Conservation (phyloP, 2,329 filamentous ascomycete species). For the Pseudopyrenochaeta lycopersici region DNA sequence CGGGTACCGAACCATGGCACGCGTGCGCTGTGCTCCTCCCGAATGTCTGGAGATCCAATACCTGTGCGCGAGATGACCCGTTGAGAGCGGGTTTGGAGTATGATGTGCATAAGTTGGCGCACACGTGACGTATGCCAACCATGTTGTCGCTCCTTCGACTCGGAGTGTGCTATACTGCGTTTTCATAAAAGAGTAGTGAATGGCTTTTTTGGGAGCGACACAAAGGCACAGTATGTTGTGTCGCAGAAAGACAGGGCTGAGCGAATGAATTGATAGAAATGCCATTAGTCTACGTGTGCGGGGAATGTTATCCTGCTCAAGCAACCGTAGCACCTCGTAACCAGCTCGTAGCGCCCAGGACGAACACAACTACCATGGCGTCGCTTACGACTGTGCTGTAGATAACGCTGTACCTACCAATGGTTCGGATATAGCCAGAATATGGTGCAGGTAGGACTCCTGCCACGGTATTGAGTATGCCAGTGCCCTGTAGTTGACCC, state of each 20-base stretch:
- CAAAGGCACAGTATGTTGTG: not conserved
- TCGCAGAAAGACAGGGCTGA: no score
- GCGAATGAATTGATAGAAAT: slow-evolving; percentile 1
- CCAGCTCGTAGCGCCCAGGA: slow-evolving; percentile 68
- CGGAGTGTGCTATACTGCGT: not conserved
- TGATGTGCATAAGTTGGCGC: not conserved
- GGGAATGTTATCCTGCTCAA: slow-evolving; percentile 19
- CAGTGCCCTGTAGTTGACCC: slow-evolving; percentile 64
- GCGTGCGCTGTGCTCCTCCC: not conserved
- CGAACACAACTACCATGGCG: slow-evolving; percentile 79
- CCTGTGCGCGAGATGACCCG: not conserved
- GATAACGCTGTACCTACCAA: slow-evolving; percentile 73
- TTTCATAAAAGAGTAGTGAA: not conserved
- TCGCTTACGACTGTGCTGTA: slow-evolving; percentile 76
- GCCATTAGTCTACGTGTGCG: slow-evolving; percentile 13
- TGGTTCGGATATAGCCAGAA: slow-evolving; percentile 68
- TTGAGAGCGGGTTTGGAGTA: not conserved
- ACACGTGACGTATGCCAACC: not conserved
- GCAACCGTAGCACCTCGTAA: slow-evolving; percentile 52
- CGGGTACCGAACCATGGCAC: no score
- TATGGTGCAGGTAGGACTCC: slow-evolving; percentile 73
- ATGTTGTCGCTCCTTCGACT: not conserved
- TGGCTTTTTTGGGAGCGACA: not conserved
- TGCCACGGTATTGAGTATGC: slow-evolving; percentile 70
- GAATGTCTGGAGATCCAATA: not conserved